Percentiles rank a stretch among this genome's conserved stretches.
phyloP scores from a whole-genome alignment of 177 flowering plant species.

The Telopea speciosissima region DNA sequence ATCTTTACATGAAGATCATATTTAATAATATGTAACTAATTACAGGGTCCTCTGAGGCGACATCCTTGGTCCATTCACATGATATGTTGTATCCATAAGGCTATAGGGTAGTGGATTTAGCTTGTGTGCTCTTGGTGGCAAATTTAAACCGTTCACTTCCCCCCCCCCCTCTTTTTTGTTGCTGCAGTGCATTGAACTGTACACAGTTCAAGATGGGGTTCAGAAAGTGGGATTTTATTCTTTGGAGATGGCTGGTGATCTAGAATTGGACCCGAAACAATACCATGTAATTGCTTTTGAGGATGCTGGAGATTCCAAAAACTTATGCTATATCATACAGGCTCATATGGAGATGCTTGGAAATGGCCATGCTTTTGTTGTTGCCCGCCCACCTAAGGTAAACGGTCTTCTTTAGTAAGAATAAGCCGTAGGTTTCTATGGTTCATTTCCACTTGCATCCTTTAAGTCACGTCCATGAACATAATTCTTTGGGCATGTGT shows the following conservation, averaged over 20 bases:
- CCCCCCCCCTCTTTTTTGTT: slow-evolving; percentile 7
- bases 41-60: background rate
- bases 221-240: slow-evolving; percentile 73
- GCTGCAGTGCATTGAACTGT: slow-evolving; percentile 78
- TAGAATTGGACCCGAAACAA: slow-evolving; percentile 83
- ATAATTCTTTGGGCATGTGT: too few relatives aligned
- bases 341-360: slow-evolving; percentile 89
- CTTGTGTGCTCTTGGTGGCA: background rate
- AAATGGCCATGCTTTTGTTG: slow-evolving; percentile 72
- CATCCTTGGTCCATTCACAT: background rate
- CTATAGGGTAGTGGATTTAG: background rate
- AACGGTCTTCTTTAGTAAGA: background rate
- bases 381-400: slow-evolving; percentile 88
- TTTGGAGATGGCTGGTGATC: slow-evolving; percentile 89
- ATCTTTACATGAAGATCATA: background rate
- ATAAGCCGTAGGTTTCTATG: background rate
- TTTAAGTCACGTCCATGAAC: background rate
- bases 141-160: background rate
- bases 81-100: background rate
- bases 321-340: slow-evolving; percentile 74
- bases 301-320: slow-evolving; percentile 71
- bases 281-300: slow-evolving; percentile 85
- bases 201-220: slow-evolving; percentile 49
- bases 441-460: background rate
- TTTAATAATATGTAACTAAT: background rate